Base-by-base conservation (phyloP, 768 basidiomycete genomes). In the Amanita thiersii region DNA sequence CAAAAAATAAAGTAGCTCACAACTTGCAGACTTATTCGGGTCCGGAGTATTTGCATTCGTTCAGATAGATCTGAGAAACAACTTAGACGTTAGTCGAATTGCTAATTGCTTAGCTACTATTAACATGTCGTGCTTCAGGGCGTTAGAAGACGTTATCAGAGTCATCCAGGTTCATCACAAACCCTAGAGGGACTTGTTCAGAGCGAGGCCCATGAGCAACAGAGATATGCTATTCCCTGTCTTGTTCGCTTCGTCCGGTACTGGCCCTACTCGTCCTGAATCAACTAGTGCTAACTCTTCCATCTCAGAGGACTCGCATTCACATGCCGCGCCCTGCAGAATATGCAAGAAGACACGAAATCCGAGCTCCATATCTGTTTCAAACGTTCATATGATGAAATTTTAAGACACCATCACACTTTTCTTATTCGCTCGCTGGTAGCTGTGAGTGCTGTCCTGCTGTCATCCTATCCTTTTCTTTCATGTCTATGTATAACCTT, bases 41-140 rank as follows among this genome's bases (percentile, higher is more conserved):
- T 72, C 73, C 46, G 73, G 72, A 1, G 69, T 86, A 29, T 86
- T 87, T 60, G 74, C 71, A 32, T 87, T 86, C 53, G 75, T 86
- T 4, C 83, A 86, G 56, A 62, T 68, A 25, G 84, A 87, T 58
- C 67, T 87, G 48, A 66, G 72, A 55, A 72, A 62, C 48, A 86
- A 87, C 56, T 77, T 87, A 28, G 58, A 62, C 46, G 84, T 79
- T 50, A 37, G 73, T 63, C 1, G 48, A 30, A 39, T 46, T 47
- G 41, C 40, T 40, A 11, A 50, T 44, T 40, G 42, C 44, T 18
- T 24, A 19, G 12, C 20, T 15, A 10, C 28, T 28, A 29, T 48
- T 8, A 10, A 23, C 11, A 39, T 14, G 11, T 17, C 34, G 14
- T 30, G 34, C 20, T 30, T n/a, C 56, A 86, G 84, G 82, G 81